Evolutionary conservation across 2,329 filamentous ascomycete genomes (phyloP).

Genomic region (Ophiosphaerella narmari): DNA sequence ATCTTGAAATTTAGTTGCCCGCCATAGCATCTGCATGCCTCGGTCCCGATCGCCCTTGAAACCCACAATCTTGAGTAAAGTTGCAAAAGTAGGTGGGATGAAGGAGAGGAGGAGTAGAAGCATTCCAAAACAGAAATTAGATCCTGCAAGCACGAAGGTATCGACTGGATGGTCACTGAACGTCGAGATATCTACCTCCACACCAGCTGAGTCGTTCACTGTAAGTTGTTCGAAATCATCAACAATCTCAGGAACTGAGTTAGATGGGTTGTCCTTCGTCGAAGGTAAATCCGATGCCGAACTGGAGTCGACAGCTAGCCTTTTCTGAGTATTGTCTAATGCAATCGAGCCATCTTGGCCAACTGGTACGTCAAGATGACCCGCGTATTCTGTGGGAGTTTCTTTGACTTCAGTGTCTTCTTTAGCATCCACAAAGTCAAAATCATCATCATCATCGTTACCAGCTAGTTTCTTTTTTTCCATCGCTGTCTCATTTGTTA

Average conservation of each 20-base stretch:
- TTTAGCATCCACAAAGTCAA: constrained; percentile 64
- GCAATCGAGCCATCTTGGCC: constrained; percentile 28
- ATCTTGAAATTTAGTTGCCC: constrained; percentile 81
- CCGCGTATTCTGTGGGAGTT: constrained; percentile 55
- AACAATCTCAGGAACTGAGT: constrained; percentile 25
- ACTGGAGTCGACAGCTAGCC: constrained; percentile 29
- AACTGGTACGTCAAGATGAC: constrained; percentile 45
- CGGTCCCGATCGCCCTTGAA: constrained; percentile 86
- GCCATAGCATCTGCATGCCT: constrained; percentile 87
- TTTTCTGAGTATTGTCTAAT: constrained; percentile 28
- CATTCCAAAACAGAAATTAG: constrained; percentile 87
- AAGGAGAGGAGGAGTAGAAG: constrained; percentile 87
- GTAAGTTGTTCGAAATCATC: constrained; percentile 41
- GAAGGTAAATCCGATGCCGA: constrained; percentile 30
- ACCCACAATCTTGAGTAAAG: constrained; percentile 83
- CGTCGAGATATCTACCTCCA: constrained; percentile 64
- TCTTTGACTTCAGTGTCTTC: constrained; percentile 53
- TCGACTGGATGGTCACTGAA: constrained; percentile 76
- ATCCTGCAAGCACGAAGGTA: constrained; percentile 84
- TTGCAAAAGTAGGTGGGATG: constrained; percentile 88
- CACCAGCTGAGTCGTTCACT: constrained; percentile 34
- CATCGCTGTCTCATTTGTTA: constrained; percentile 8
- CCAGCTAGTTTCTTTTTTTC: constrained; percentile 12
- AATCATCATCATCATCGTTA: constrained; percentile 37
- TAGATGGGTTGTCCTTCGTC: constrained; percentile 19